phyloP scores from a whole-genome alignment of 73 alveolate species.

The Paramecium octaurelia region DNA sequence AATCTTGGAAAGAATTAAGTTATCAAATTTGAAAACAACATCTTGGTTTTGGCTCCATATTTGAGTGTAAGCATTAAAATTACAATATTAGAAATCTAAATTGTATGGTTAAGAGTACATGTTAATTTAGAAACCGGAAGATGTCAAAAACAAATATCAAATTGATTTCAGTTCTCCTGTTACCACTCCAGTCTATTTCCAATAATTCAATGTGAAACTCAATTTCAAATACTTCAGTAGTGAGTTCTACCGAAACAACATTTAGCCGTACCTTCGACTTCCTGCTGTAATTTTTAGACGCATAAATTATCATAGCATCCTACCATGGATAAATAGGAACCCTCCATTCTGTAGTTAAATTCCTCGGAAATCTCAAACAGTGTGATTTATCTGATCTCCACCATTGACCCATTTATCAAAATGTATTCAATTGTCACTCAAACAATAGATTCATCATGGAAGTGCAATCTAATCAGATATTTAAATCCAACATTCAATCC shows the following conservation, averaged over 20 bases:
- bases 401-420: background rate
- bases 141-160: background rate
- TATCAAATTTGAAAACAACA: background rate
- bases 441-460: background rate
- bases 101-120: background rate
- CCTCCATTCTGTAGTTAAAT: background rate
- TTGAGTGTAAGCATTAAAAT: background rate
- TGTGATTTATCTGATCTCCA: background rate
- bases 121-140: background rate
- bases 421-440: background rate
- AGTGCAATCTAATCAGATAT: background rate
- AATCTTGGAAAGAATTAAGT: background rate
- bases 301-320: background rate
- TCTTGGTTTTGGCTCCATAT: background rate
- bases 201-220: background rate
- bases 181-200: background rate
- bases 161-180: background rate
- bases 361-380: background rate
- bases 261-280: background rate
- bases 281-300: background rate
- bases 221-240: background rate
- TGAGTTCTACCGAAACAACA: background rate
- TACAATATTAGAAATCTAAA: background rate
- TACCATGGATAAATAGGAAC: background rate
- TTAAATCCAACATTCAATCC: background rate